These are phyloP conservation scores for Pleurotus platypus DNA, from an alignment of 768 basidiomycete genomes.

Conservation along the genomic window DNA sequence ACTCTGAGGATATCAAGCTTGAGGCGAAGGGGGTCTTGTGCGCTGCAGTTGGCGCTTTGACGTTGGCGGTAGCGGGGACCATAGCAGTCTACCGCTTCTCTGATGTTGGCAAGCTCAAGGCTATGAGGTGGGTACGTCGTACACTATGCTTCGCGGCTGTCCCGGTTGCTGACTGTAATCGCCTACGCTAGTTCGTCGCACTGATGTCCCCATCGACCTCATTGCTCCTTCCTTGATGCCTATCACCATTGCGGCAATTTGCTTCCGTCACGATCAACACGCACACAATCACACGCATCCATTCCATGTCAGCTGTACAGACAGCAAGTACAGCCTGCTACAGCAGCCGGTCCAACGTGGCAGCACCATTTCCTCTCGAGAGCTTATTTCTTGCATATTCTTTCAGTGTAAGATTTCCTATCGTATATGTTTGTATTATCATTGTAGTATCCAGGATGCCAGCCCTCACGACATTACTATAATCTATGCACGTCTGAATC, in stretches of 20 bases:
- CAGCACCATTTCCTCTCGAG: background rate
- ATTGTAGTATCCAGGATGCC: background rate
- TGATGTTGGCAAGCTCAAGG: background rate
- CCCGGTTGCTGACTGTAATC: background rate
- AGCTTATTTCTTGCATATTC: background rate
- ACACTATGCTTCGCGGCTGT: background rate
- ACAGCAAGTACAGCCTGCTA: background rate
- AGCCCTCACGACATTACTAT: background rate
- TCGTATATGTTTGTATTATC: background rate
- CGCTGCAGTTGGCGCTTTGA: conserved; percentile 3
- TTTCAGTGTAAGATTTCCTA: too few relatives aligned
- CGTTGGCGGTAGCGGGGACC: conserved; percentile 3
- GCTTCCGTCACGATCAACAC: background rate
- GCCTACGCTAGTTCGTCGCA: background rate
- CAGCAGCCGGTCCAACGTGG: background rate
- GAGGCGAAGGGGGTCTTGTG: conserved; percentile 4
- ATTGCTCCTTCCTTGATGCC: background rate
- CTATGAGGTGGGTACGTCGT: background rate
- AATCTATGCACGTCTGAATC: background rate
- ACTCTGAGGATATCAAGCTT: background rate
- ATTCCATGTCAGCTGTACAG: background rate
- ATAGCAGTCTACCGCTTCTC: conserved; percentile 5
- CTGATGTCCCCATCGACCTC: background rate
- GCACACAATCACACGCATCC: background rate
- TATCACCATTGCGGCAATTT: conserved; percentile 1